phyloP scores from a whole-genome alignment of 208 protist species.

The Leishmania mexicana region DNA sequence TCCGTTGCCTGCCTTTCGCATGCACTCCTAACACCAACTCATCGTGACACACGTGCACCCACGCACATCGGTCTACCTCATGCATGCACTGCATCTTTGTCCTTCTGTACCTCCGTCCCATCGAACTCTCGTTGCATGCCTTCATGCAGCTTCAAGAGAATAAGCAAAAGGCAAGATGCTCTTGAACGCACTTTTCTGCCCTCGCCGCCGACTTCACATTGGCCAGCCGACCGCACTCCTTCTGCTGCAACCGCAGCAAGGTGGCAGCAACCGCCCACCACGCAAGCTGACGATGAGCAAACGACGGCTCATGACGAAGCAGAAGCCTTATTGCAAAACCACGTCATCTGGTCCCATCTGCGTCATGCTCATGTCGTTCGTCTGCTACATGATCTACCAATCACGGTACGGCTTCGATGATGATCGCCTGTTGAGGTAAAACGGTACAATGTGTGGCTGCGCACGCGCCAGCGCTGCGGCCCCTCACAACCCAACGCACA shows the following conservation, averaged over 20 bases:
- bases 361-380: conserved; percentile 48
- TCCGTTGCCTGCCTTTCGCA: not conserved
- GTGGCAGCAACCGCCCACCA: not conserved
- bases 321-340: conserved; percentile 33
- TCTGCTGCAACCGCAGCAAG: not conserved
- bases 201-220: not conserved
- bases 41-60: not conserved
- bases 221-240: not conserved
- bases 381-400: conserved; percentile 34
- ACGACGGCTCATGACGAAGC: conserved; percentile 44
- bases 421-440: conserved; percentile 28
- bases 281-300: conserved; percentile 58
- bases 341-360: conserved; percentile 41
- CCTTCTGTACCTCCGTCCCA: not conserved
- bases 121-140: not conserved
- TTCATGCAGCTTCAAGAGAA: not conserved
- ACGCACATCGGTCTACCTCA: not conserved
- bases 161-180: not conserved
- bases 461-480: not conserved
- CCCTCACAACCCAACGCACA: not conserved
- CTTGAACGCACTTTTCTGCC: not conserved
- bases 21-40: not conserved
- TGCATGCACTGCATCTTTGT: not conserved
- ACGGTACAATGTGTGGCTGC: not conserved
- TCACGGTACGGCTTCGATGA: conserved; percentile 23